Evolutionary conservation across 495 filamentous ascomycete species (phyloP).

Genomic region (Coniosporium apollinis): DNA sequence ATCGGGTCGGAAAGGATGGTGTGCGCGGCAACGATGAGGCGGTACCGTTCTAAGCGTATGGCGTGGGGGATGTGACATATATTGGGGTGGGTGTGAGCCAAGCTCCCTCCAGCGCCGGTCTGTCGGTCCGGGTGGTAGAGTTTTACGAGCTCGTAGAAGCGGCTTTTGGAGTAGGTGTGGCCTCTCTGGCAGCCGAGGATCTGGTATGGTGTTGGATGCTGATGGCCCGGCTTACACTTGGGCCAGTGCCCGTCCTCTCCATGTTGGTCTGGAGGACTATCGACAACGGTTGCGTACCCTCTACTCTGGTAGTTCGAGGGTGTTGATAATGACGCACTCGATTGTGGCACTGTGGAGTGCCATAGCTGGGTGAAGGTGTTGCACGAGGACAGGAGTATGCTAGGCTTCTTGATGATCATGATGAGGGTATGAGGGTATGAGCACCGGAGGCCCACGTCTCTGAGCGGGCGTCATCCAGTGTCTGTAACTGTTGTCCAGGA

Average conservation of each 20-base stretch:
- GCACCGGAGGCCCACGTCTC: no score
- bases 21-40: conserved; percentile 70
- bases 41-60: conserved; percentile 67
- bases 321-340: neutral
- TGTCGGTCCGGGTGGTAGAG: conserved; percentile 82
- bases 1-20: conserved; percentile 72
- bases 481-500: no score
- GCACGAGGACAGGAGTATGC: conserved; percentile 7
- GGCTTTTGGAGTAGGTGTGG: conserved; percentile 59
- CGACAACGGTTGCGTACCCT: conserved; percentile 13
- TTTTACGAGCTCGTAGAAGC: conserved; percentile 84
- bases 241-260: conserved; percentile 5
- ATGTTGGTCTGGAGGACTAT: conserved; percentile 3
- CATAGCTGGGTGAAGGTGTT: conserved; percentile 2
- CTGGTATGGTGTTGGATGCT: conserved; percentile 72
- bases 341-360: conserved; percentile 3
- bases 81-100: conserved; percentile 4
- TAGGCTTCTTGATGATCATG: conserved; percentile 13
- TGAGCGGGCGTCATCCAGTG: no score
- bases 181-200: conserved; percentile 49
- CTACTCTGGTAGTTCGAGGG: neutral
- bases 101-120: conserved; percentile 1
- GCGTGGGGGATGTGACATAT: conserved; percentile 25
- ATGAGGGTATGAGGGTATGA: no score
- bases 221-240: conserved; percentile 1